Percentiles rank a stretch among this genome's conserved stretches.
Evolutionary conservation across 352 stramenopile genomes (phyloP).

Genomic region (Pythium rishiriense): DNA sequence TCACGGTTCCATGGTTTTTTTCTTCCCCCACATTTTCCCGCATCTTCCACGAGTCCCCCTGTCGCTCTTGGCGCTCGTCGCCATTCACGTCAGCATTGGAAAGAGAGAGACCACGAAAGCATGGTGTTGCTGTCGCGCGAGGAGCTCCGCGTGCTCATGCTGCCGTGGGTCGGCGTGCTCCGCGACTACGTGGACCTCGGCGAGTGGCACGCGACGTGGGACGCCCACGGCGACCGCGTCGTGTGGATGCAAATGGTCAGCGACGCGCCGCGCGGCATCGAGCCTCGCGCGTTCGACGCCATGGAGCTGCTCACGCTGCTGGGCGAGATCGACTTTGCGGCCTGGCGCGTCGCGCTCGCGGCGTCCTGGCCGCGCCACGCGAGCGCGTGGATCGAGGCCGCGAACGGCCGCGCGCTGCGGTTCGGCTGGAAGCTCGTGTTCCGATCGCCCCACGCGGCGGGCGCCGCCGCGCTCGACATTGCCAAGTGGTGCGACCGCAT

Average conservation of each 20-base stretch:
- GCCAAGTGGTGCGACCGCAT: constrained; percentile 13
- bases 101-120: no score
- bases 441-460: neutral
- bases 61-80: no score
- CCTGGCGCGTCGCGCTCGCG: constrained; percentile 3
- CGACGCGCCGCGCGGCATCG: constrained; percentile 7
- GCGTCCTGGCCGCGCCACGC: constrained; percentile 6
- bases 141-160: constrained; percentile 16
- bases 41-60: no score
- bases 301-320: constrained; percentile 20
- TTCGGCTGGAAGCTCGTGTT: constrained; percentile 15
- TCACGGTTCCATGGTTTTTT: no score
- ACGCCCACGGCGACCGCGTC: constrained; percentile 10
- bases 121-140: neutral
- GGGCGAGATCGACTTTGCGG: constrained; percentile 15
- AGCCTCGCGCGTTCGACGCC: constrained; percentile 18
- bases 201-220: constrained; percentile 13
- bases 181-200: constrained; percentile 17
- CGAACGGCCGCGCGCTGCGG: constrained; percentile 7
- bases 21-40: no score
- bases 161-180: constrained; percentile 19
- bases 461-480: constrained; percentile 5
- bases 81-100: no score
- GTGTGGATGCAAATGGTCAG: constrained; percentile 15
- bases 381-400: constrained; percentile 11